Evolutionary conservation across 495 filamentous ascomycete species (phyloP).

Genomic region (Viridothelium virens): DNA sequence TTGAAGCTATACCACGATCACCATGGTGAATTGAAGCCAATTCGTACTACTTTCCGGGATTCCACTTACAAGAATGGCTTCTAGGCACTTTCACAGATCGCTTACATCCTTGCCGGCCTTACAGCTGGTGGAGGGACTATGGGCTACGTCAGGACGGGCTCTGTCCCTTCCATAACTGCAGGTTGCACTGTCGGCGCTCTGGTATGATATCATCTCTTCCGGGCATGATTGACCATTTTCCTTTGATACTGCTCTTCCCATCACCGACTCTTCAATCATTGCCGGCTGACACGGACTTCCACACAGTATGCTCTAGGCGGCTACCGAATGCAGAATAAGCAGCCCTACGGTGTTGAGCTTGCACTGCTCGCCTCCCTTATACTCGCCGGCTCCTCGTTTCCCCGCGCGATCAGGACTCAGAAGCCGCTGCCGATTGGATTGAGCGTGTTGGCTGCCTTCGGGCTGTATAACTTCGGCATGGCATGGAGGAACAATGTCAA

Average conservation of each 20-base stretch:
- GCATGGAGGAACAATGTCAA: constrained; percentile 34
- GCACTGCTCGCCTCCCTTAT: constrained; percentile 63
- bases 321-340: constrained; percentile 52
- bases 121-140: constrained; percentile 80
- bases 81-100: constrained; percentile 44
- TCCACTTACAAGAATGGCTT: background rate
- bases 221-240: background rate
- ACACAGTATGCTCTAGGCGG: constrained; percentile 59
- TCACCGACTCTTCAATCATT: background rate
- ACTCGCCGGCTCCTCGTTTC: constrained; percentile 72
- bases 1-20: background rate
- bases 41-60: background rate
- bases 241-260: background rate
- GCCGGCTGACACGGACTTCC: background rate
- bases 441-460: constrained; percentile 54
- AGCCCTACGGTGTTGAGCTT: constrained; percentile 40
- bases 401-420: constrained; percentile 65
- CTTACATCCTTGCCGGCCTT: constrained; percentile 69
- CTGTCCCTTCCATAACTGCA: constrained; percentile 74
- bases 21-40: background rate
- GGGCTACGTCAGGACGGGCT: constrained; percentile 76
- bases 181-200: constrained; percentile 68
- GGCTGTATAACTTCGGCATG: constrained; percentile 53
- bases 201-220: constrained; percentile 28
- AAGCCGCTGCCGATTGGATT: constrained; percentile 73